Conservation (phyloP, 1,139 yeast species). For the Pichia terricola region DNA sequence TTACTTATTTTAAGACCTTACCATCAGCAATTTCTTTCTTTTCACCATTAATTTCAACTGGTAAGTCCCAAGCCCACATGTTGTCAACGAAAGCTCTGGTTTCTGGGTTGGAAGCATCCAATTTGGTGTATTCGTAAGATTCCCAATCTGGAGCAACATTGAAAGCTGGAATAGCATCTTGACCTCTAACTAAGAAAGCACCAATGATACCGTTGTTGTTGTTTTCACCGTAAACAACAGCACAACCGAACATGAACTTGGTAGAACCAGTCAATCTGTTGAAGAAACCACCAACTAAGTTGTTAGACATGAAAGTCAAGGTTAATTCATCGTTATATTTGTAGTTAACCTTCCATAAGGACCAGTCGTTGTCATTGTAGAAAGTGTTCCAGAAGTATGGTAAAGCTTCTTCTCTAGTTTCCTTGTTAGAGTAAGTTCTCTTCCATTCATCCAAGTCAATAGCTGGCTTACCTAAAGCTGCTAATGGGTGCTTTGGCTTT, state of each 20-base stretch:
- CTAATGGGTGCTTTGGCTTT: conserved; percentile 91
- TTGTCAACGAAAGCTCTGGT: conserved; percentile 62
- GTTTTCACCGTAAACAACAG: conserved; percentile 97
- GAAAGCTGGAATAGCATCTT: conserved; percentile 83
- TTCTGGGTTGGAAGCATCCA: conserved; percentile 58
- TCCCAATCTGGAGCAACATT: conserved; percentile 99
- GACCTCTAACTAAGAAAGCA: conserved; percentile 92
- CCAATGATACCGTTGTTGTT: conserved; percentile 97
- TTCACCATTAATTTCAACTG: conserved; percentile 56
- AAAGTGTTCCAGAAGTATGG: conserved; percentile 97
- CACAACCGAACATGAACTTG: conserved; percentile 88
- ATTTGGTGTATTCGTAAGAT: conserved; percentile 58
- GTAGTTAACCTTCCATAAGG: conserved; percentile 92
- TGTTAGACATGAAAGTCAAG: conserved; percentile 95
- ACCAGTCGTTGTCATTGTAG: conserved; percentile 89
- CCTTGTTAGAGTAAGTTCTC: conserved; percentile 95
- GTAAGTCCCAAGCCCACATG: conserved; percentile 85
- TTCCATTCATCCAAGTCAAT: conserved; percentile 89
- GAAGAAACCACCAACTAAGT: conserved; percentile 97
- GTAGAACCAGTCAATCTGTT: conserved; percentile 86
- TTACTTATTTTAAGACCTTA: conserved; percentile 62
- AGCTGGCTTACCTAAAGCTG: conserved; percentile 61
- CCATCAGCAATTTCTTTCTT: conserved; percentile 68
- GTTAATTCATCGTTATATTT: conserved; percentile 97
- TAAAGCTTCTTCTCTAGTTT: conserved; percentile 86